These are phyloP conservation scores for Elongisporangium prolatum DNA, from an alignment of 352 stramenopile species.

Conservation along the genomic window DNA sequence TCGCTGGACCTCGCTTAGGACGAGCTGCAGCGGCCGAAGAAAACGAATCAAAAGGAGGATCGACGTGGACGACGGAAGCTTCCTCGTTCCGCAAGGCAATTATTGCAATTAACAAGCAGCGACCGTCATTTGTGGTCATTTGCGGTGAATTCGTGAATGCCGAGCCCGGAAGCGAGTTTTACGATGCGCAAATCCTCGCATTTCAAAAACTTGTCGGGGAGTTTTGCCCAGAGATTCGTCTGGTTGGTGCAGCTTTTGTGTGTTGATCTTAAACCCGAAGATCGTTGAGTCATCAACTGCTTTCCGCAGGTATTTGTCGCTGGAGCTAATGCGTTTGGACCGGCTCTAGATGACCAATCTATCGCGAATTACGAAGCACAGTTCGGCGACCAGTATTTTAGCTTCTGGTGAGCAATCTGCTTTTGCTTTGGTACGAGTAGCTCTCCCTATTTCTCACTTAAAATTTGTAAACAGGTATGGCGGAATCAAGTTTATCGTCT, in stretches of 20 bases:
- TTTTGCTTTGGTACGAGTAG: background rate
- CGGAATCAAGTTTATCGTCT: slow-evolving; percentile 75
- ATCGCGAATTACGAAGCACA: slow-evolving; percentile 25
- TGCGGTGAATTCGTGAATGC: slow-evolving; percentile 59
- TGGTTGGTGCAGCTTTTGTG: slow-evolving; percentile 32
- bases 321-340: slow-evolving; percentile 18
- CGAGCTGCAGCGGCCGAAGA: slow-evolving; percentile 22
- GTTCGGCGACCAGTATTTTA: slow-evolving; percentile 70
- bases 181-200: slow-evolving; percentile 31
- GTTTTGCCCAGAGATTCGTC: slow-evolving; percentile 42
- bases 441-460: background rate
- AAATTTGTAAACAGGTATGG: slow-evolving; percentile 35
- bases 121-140: slow-evolving; percentile 61
- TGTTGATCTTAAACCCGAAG: background rate
- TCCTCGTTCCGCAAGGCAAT: slow-evolving; percentile 42
- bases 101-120: slow-evolving; percentile 34
- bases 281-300: background rate
- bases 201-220: slow-evolving; percentile 66
- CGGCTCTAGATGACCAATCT: slow-evolving; percentile 8
- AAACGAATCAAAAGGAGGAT: slow-evolving; percentile 32
- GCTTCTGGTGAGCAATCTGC: slow-evolving; percentile 53
- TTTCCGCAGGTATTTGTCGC: slow-evolving; percentile 43
- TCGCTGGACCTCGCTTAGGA: slow-evolving; percentile 47
- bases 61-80: slow-evolving; percentile 37
- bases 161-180: slow-evolving; percentile 26